Percentiles rank a stretch among this genome's conserved stretches.
Conservation (phyloP, 345 rosid species). For the Leavenworthia alabamica region DNA sequence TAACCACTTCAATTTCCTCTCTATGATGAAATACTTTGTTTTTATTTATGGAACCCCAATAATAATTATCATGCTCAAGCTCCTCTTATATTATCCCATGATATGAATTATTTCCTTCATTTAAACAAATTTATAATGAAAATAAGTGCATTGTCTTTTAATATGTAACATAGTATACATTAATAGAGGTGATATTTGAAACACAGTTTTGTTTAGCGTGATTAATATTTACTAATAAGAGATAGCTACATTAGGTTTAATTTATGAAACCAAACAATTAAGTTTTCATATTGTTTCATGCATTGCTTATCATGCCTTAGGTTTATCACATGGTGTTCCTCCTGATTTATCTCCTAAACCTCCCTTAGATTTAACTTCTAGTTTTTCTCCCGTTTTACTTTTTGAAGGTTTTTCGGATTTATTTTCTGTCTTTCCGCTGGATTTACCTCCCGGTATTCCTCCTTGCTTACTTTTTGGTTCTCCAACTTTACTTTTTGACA, state of each 20-base stretch:
- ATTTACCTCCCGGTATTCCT: not conserved
- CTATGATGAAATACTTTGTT: not conserved
- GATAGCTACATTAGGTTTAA: not conserved
- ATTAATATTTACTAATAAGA: not conserved
- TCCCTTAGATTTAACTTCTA: not conserved
- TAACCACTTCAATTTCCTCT: not conserved
- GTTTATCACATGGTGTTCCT: not conserved
- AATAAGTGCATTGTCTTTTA: not conserved
- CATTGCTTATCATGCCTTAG: not conserved
- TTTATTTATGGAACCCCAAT: no score
- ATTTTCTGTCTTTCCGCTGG: not conserved
- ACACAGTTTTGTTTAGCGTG: not conserved
- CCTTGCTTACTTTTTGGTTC: not conserved
- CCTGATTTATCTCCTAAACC: not conserved
- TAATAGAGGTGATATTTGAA: not conserved
- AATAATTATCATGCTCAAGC: no score
- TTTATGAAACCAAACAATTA: not conserved
- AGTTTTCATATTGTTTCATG: not conserved
- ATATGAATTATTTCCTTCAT: no score
- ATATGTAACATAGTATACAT: not conserved
- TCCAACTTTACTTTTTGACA: no score
- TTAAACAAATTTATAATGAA: not conserved
- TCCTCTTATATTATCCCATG: no score
- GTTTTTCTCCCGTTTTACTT: not conserved
- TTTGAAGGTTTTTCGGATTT: fast-evolving